Evolutionary conservation across 805 yeast genomes (phyloP), one percentile per base, ranked within the genome.

Genomic region (Cyberlindnera xishuangbannaensis): DNA sequence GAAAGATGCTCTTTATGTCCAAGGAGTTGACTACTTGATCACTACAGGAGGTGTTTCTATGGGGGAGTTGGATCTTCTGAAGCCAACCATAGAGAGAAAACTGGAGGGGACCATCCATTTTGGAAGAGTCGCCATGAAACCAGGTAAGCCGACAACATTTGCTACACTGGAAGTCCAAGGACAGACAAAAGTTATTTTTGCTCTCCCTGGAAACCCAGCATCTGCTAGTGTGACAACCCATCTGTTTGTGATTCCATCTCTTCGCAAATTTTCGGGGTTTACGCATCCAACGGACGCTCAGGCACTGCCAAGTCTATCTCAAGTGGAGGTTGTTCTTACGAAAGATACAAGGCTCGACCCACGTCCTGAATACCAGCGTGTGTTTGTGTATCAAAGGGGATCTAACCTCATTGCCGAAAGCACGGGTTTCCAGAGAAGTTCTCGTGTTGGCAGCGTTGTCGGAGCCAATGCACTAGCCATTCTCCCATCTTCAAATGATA

Each of bases 1-100:
- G 24, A 20, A 24, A 10, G 25, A 28, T 8, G 44, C 44, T 1
- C 50, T 66, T 16, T 37, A 43, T 5, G 25, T 37, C 2, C 21
- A 40, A 5, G 43, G 45, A 9, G 49, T 65, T 11, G 77, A 72
- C 36, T 62, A 62, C 23, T 42, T 72, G 23, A 56, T 72, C 23
- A 71, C 78, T 2, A 64, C 73, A 1, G 78, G 78, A 2, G 78
- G 78, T 16, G 78, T 72, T 2, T 72, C 78, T 1, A 72, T 72
- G 78, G 78, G 78, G 2, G 78, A 72, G 44, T 39, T 62, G 21
- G 78, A 72, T 45, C 52, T 70, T 12, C 46, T 72, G 25, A 72
- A 72, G 36, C 76, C 77, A 0, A 57, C 65, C 0, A 66, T 72
- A 16, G 70, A 68, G 37, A 47, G 62, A 22, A 40, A 38, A 9